phyloP scores from a whole-genome alignment of 108 stramenopile species.

The Conticribra guillardii region DNA sequence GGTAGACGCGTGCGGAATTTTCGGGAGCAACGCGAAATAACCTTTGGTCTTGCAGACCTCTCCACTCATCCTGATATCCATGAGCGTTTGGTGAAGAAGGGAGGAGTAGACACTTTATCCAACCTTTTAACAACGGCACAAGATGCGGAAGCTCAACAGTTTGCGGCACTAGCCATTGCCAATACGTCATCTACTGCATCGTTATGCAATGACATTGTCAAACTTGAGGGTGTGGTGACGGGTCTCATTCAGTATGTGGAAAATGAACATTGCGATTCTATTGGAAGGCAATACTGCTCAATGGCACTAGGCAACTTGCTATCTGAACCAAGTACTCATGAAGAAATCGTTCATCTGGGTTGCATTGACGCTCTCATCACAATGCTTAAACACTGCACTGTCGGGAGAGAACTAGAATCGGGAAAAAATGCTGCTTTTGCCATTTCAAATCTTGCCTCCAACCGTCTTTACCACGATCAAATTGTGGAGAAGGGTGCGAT shows the following conservation, averaged over 20 bases:
- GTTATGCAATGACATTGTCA: conserved; percentile 61
- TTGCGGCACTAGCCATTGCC: conserved; percentile 81
- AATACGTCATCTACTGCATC: conserved; percentile 77
- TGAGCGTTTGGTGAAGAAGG: conserved; percentile 81
- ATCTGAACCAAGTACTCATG: conserved; percentile 79
- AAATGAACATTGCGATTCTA: conserved; percentile 53
- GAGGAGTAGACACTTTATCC: conserved; percentile 70
- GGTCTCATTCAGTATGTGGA: conserved; percentile 50
- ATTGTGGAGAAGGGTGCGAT: conserved; percentile 79
- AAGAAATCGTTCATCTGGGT: conserved; percentile 63
- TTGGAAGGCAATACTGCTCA: conserved; percentile 79
- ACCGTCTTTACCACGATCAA: conserved; percentile 63
- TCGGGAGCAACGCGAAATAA: conserved; percentile 83
- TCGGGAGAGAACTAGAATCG: conserved; percentile 59
- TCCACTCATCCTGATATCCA: conserved; percentile 72
- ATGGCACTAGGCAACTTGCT: conserved; percentile 88
- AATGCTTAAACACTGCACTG: conserved; percentile 60
- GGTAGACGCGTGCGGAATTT: conserved; percentile 77
- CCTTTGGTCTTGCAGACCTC: conserved; percentile 84
- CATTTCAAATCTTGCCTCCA: conserved; percentile 77
- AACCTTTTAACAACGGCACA: conserved; percentile 56
- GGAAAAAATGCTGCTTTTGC: conserved; percentile 83
- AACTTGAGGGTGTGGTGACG: conserved; percentile 44
- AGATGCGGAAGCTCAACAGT: conserved; percentile 87
- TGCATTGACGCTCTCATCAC: conserved; percentile 62